phyloP scores from a whole-genome alignment of 768 basidiomycete genomes.

The Hygrophorus russula region DNA sequence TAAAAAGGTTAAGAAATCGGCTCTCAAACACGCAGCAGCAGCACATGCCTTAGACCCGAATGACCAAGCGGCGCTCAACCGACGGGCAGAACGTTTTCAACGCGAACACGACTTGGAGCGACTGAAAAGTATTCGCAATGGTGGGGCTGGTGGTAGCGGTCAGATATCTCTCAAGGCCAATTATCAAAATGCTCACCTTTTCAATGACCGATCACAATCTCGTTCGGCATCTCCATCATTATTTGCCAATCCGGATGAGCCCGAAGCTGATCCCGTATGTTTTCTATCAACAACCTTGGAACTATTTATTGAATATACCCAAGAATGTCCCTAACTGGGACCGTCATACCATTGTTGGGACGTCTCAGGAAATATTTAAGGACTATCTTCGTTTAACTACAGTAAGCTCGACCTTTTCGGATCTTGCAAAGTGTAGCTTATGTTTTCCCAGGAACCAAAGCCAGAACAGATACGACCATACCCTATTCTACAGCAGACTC shows the following conservation, averaged over 20 bases:
- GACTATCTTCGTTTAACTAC: slow-evolving; percentile 91
- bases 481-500: slow-evolving; percentile 70
- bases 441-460: slow-evolving; percentile 72
- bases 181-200: slow-evolving; percentile 41
- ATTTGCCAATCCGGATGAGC: slow-evolving; percentile 39
- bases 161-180: slow-evolving; percentile 32
- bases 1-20: slow-evolving; percentile 54
- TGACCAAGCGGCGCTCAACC: slow-evolving; percentile 60
- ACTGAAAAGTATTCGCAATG: slow-evolving; percentile 37
- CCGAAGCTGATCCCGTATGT: slow-evolving; percentile 63
- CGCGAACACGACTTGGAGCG: slow-evolving; percentile 82
- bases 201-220: slow-evolving; percentile 34
- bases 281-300: background rate
- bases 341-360: slow-evolving; percentile 89
- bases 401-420: slow-evolving; percentile 28
- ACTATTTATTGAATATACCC: background rate
- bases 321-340: slow-evolving; percentile 98
- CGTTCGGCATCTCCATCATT: slow-evolving; percentile 37
- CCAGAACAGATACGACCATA: slow-evolving; percentile 91
- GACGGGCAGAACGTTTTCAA: slow-evolving; percentile 82
- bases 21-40: slow-evolving; percentile 29
- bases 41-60: slow-evolving; percentile 38
- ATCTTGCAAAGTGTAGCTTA: background rate
- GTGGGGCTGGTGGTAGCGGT: slow-evolving; percentile 16
- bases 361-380: slow-evolving; percentile 83